Base-by-base conservation (phyloP, 768 basidiomycete genomes). In the Hygrocybe punicea region DNA sequence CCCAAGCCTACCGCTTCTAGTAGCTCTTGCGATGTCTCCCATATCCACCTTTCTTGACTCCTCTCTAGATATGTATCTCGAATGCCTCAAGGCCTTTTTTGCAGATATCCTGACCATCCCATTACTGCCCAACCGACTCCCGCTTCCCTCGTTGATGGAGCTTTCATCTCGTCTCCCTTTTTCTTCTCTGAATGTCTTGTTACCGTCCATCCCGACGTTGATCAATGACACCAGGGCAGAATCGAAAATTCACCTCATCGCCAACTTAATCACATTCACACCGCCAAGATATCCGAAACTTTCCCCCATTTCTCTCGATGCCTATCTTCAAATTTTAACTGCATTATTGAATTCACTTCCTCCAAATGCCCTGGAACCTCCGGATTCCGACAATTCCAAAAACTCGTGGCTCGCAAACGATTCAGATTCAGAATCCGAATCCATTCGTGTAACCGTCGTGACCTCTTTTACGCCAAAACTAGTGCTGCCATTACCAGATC, bases 121-220 rank as follows among this genome's bases (percentile, higher is more conserved):
- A 0, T 73, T 92, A 0, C 78, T 98, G 0, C 92, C 91, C 1
- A 87, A 90, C 69, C 87, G 84, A 7, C 74, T 89, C 46, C 87
- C 83, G 35, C 74, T 85, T 19, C 68, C 73, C 0, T 78, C 83
- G 19, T 79, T 96, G 35, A 83, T 84, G 3, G 71, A 78, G 21
- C 75, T 98, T 39, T 84, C 87, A 14, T 75, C 83, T 14, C 75
- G 78, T 9, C 75, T 95, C 11, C 91, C 92, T 1, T 75, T 81
- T 46, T 50, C 67, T 0, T 57, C 69, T 34, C 69, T 82, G 16
- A 67, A 70, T 44, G 59, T 63, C 3, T 37, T 78, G 14, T 60
- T 68, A 3, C 50, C 66, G 1, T 39, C 46, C 34, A 59, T 56
- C 46, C 24, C 65, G 7, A 60, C 65, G 6, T 69, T 77, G 40